Conservation (phyloP, 805 yeast genomes). For the Candida schatavii region DNA sequence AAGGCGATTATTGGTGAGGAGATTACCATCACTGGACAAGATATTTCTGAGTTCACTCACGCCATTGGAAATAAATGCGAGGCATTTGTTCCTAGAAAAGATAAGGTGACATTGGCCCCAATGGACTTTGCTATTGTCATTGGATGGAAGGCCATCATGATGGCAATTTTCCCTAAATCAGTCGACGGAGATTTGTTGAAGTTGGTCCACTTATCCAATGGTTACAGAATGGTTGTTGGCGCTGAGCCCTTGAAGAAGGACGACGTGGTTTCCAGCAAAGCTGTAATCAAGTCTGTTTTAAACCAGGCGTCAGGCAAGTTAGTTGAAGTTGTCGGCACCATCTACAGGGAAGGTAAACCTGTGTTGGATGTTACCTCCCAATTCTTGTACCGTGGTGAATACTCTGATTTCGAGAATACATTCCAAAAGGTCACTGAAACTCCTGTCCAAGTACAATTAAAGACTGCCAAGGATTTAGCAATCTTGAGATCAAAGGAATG, state of each 20-base stretch:
- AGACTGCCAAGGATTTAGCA: constrained; percentile 84
- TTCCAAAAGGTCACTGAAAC: constrained; percentile 86
- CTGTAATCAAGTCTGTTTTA: constrained; percentile 82
- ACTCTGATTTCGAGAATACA: constrained; percentile 84
- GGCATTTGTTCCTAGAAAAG: constrained; percentile 87
- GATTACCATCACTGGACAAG: constrained; percentile 66
- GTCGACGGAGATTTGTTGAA: constrained; percentile 96
- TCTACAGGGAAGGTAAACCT: constrained; percentile 70
- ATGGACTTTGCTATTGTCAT: constrained; percentile 99
- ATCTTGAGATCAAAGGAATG: constrained; percentile 94
- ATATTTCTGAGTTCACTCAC: constrained; percentile 88
- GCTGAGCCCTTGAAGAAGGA: constrained; percentile 87
- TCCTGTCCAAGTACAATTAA: constrained; percentile 75
- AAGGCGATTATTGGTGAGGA: constrained; percentile 68
- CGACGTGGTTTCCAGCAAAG: constrained; percentile 78
- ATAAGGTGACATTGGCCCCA: constrained; percentile 85
- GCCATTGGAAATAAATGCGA: constrained; percentile 97
- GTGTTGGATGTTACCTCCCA: constrained; percentile 94
- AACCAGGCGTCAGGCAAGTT: constrained; percentile 92
- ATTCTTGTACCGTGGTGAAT: constrained; percentile 94
- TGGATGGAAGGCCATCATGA: constrained; percentile 98
- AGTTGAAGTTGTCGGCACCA: constrained; percentile 91
- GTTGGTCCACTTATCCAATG: constrained; percentile 92
- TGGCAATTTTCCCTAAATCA: constrained; percentile 93
- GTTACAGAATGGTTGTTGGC: constrained; percentile 90